These are phyloP conservation scores for Lepraria neglecta DNA, from an alignment of 495 filamentous ascomycete genomes.

Conservation along the genomic window DNA sequence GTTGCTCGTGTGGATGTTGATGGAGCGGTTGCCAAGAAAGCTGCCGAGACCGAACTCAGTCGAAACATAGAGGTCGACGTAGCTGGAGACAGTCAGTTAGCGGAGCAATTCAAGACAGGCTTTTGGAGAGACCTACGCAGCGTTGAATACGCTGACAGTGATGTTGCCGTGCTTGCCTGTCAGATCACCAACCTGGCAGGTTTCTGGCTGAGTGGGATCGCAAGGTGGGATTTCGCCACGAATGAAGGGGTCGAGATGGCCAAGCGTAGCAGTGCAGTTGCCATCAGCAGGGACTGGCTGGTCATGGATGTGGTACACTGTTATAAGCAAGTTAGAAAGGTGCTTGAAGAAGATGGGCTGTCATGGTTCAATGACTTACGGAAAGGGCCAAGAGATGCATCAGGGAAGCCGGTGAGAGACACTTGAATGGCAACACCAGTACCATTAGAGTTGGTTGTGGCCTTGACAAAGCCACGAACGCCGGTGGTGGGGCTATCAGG, in stretches of 20 bases:
- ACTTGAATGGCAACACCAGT: slow-evolving; percentile 58
- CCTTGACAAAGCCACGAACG: slow-evolving; percentile 56
- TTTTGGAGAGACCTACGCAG: slow-evolving; percentile 8
- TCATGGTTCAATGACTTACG: slow-evolving; percentile 44
- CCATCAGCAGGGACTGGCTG: slow-evolving; percentile 64
- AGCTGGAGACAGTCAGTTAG: slow-evolving; percentile 41
- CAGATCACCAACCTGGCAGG: slow-evolving; percentile 80
- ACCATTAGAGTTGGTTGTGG: slow-evolving; percentile 48
- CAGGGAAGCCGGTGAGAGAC: slow-evolving; percentile 59
- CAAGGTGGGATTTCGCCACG: slow-evolving; percentile 62
- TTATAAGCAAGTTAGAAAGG: neutral
- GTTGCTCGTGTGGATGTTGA: slow-evolving; percentile 70
- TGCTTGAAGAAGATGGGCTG: neutral
- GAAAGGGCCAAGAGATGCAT: slow-evolving; percentile 56
- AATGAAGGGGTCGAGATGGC: slow-evolving; percentile 61
- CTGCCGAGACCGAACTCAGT: slow-evolving; percentile 48
- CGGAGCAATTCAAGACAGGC: neutral
- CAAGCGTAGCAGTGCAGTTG: slow-evolving; percentile 67
- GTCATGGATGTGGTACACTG: slow-evolving; percentile 81
- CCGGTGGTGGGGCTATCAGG: slow-evolving; percentile 48
- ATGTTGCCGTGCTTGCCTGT: slow-evolving; percentile 75
- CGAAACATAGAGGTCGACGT: slow-evolving; percentile 63
- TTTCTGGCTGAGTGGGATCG: slow-evolving; percentile 52
- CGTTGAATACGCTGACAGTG: slow-evolving; percentile 25
- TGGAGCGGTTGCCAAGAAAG: slow-evolving; percentile 73